phyloP scores from a whole-genome alignment of 371 early-diverging fungal genomes.

The Apophysomyces sp. region DNA sequence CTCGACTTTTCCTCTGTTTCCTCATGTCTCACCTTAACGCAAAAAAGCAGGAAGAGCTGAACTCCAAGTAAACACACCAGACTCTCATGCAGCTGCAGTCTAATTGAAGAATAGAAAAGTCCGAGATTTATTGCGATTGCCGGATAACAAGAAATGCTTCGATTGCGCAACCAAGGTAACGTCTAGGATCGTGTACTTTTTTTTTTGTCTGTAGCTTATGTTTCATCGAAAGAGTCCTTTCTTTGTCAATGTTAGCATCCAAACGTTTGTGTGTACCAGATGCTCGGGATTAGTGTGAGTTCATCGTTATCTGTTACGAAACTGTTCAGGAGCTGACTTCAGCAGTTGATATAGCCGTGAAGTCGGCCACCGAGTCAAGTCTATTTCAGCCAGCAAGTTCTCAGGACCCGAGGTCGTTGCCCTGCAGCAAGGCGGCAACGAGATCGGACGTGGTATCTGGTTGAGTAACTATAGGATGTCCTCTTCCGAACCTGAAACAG shows the following conservation, averaged over 20 bases:
- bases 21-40: slow-evolving; percentile 16
- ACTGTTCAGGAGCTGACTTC: not conserved
- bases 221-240: slow-evolving; percentile 50
- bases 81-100: not conserved
- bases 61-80: slow-evolving; percentile 11
- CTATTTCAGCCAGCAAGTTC: slow-evolving; percentile 66
- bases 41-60: slow-evolving; percentile 22
- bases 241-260: slow-evolving; percentile 61
- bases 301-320: not conserved
- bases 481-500: slow-evolving; percentile 37
- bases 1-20: not conserved
- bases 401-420: slow-evolving; percentile 58
- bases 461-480: slow-evolving; percentile 22
- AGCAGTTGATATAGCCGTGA: slow-evolving; percentile 51
- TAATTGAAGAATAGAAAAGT: slow-evolving; percentile 24
- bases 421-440: slow-evolving; percentile 63
- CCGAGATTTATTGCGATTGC: slow-evolving; percentile 34
- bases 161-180: slow-evolving; percentile 64
- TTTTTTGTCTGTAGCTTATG: not conserved
- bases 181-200: not conserved
- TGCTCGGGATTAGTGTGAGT: slow-evolving; percentile 71
- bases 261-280: slow-evolving; percentile 62
- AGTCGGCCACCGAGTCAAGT: slow-evolving; percentile 69
- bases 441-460: slow-evolving; percentile 39
- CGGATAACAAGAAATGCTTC: slow-evolving; percentile 67